Base-by-base conservation (phyloP, 2,329 filamentous ascomycete genomes). In the Zasmidium citrigriseum region DNA sequence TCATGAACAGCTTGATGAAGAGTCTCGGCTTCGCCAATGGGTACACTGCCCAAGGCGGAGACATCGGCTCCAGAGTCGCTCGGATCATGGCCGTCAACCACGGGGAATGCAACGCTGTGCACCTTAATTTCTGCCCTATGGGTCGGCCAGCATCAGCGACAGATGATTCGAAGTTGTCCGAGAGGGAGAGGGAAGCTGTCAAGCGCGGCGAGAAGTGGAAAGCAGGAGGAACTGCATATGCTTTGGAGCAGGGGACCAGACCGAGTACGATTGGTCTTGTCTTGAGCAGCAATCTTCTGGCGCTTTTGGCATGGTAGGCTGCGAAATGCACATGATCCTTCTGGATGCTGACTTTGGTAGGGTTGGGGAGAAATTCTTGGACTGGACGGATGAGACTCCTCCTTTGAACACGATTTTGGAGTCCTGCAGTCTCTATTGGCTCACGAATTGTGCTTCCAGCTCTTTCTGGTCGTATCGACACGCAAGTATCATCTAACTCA, bases 1-100 rank as follows among this genome's bases (percentile, higher is more conserved):
- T 82, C 9, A 72, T 85, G 54, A 75, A 86, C 68, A 74, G 78
- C 20, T 63, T 86, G 2, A 82, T 86, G 77, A 59, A 80, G 1
- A 73, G 73, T 0, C 75, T 86, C 2, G 84, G 84, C 0, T 83
- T 86, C 47, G 75, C 72, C 0, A 59, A 62, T 1, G 80, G 79
- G 1, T 86, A 86, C 61, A 68, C 84, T 7, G 76, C 77, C 0
- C 83, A 86, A 67, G 84, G 84, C 9, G 84, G 84, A 2, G 84
- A 87, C 62, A 73, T 86, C 1, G 81, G 83, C 1, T 76, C 75
- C 46, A 68, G 74, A 21, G 57, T 84, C 3, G 71, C 76, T 0
- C 70, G 81, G 14, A 61, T 76, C 0, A 66, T 85, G 47, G 77
- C 76, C 3, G 72, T 70, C 0, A 70, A 68, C 1, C 76, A 78